Evolutionary conservation across 805 yeast species (phyloP).

Genomic region (Nakazawaea siamensis): DNA sequence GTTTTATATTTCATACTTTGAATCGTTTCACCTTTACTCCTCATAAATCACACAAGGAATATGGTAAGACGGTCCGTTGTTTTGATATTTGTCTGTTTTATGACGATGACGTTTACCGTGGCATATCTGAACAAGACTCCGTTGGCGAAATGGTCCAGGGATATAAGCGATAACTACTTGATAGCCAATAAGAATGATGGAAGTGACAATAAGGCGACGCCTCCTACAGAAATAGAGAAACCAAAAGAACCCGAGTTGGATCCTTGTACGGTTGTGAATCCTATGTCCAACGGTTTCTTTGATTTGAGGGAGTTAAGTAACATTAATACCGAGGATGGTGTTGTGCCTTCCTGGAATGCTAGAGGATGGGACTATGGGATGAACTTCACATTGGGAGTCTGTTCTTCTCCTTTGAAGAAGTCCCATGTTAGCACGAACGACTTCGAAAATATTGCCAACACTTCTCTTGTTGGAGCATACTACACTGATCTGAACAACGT

Average conservation of each 20-base stretch:
- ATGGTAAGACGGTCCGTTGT: too few relatives aligned
- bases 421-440: conserved; percentile 16
- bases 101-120: too few relatives aligned
- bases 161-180: conserved; percentile 8
- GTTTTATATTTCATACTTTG: too few relatives aligned
- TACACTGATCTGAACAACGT: conserved; percentile 38
- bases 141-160: conserved; percentile 1
- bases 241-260: conserved; percentile 13
- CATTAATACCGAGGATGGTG: conserved; percentile 17
- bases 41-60: too few relatives aligned
- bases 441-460: conserved; percentile 25
- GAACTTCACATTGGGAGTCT: conserved; percentile 71
- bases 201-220: neutral
- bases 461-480: conserved; percentile 46
- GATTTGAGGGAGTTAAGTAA: conserved; percentile 33
- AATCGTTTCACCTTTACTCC: too few relatives aligned
- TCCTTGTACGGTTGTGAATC: conserved; percentile 36
- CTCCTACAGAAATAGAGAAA: conserved; percentile 20
- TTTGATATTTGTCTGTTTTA: too few relatives aligned
- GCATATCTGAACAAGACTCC: neutral
- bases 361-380: conserved; percentile 61
- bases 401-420: conserved; percentile 44
- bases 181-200: conserved; percentile 1
- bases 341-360: conserved; percentile 50
- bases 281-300: conserved; percentile 35